Evolutionary conservation across 2,329 filamentous ascomycete species (phyloP).

Genomic region (Fonsecaea monophora): DNA sequence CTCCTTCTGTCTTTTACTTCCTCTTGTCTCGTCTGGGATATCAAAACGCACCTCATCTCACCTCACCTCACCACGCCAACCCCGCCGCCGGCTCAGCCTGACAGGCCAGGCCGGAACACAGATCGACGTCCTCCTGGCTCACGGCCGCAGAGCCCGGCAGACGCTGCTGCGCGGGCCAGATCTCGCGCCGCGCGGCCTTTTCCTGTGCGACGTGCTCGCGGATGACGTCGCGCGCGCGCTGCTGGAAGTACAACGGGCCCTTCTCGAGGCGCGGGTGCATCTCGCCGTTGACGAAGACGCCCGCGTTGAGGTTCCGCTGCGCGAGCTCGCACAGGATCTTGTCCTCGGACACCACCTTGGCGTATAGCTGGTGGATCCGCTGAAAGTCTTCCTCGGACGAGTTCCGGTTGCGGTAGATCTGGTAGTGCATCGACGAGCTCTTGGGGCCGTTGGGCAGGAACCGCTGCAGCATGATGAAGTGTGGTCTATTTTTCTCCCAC

Average conservation of each 20-base stretch:
- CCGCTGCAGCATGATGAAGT: conserved; percentile 70
- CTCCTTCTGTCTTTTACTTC: too few species aligned
- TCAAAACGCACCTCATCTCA: not conserved
- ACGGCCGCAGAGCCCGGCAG: conserved; percentile 29
- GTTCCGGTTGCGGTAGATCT: conserved; percentile 68
- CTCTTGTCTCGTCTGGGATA: too few species aligned
- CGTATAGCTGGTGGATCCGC: conserved; percentile 66
- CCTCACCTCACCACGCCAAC: conserved; percentile 29
- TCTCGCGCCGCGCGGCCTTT: conserved; percentile 53
- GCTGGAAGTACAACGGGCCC: conserved; percentile 65
- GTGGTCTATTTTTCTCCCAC: conserved; percentile 49
- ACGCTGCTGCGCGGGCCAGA: conserved; percentile 56
- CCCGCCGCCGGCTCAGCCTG: conserved; percentile 18
- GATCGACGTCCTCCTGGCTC: conserved; percentile 35
- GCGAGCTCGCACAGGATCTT: conserved; percentile 66
- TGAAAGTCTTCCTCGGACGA: conserved; percentile 65
- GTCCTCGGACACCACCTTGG: conserved; percentile 69
- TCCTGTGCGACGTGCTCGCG: conserved; percentile 58
- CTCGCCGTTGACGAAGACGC: conserved; percentile 68
- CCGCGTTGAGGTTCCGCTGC: conserved; percentile 67
- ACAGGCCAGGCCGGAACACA: conserved; percentile 31
- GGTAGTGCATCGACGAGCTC: conserved; percentile 65
- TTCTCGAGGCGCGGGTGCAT: conserved; percentile 68
- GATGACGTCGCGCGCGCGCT: conserved; percentile 57
- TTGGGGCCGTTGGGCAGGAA: conserved; percentile 63